Evolutionary conservation across 106 monocot species (phyloP), one percentile per base, ranked within the genome.

Genomic region (Chionographis japonica): DNA sequence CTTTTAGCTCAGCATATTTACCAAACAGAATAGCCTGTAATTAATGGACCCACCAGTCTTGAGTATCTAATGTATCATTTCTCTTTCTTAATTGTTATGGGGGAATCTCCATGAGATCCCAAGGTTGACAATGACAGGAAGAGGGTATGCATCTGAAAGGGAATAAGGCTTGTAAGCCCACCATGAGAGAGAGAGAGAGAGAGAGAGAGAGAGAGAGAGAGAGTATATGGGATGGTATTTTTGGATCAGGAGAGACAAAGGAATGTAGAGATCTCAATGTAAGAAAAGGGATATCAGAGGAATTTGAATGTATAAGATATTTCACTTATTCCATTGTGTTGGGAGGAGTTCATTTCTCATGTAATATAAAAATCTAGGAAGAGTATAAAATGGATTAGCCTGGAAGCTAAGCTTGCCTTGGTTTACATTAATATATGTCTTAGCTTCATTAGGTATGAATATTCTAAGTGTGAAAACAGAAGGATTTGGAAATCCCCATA

Each of bases 181-280:
- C 42, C 46, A 61, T 40, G n/a, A 55, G 54, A 51, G 63, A 68
- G 54, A n/a, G n/a, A n/a, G n/a, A n/a, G n/a, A n/a, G n/a, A n/a
- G n/a, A n/a, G n/a, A n/a, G n/a, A n/a, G n/a, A n/a, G n/a, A n/a
- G n/a, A n/a, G n/a, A n/a, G n/a, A 74, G 56, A 52, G 38, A n/a
- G 64, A 57, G 53, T 46, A 65, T 53, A 53, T 78, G 59, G 56
- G 50, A 54, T 53, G 63, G 60, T 20, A 74, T 81, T 74, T 82
- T 81, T 74, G 78, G 78, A 85, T 85, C 81, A 78, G 27, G 67
- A 52, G 81, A 74, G 74, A 19, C n/a, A n/a, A n/a, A n/a, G n/a
- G n/a, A n/a, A n/a, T n/a, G n/a, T n/a, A n/a, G n/a, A n/a, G n/a
- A n/a, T n/a, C n/a, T n/a, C n/a, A n/a, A n/a, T n/a, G n/a, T n/a